These are phyloP conservation scores for Cyberlindnera suaveolens DNA, from an alignment of 805 yeast species.

Conservation along the genomic window DNA sequence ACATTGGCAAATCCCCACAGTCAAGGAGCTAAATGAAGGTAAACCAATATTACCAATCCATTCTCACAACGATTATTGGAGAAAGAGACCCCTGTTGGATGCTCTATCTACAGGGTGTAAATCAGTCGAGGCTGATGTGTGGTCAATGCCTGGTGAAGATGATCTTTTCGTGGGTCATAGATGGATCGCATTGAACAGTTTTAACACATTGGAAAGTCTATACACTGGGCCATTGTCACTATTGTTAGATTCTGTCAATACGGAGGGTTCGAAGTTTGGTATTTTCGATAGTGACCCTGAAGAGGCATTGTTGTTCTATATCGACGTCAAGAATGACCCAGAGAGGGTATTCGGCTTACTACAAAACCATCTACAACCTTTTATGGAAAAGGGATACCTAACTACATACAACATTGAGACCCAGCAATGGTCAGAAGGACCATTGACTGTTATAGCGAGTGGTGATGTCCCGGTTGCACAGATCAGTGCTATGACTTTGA, in stretches of 20 bases:
- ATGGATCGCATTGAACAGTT: slow-evolving; percentile 34
- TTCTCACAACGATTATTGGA: slow-evolving; percentile 69
- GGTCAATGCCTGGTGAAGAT: slow-evolving; percentile 30
- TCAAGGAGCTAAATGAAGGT: slow-evolving; percentile 6
- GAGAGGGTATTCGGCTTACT: slow-evolving; percentile 40
- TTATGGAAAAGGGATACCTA: slow-evolving; percentile 43
- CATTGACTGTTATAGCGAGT: slow-evolving; percentile 57
- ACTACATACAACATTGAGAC: slow-evolving; percentile 38
- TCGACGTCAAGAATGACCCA: slow-evolving; percentile 57
- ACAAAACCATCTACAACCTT: slow-evolving; percentile 37
- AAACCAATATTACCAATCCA: slow-evolving; percentile 36
- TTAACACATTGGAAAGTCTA: slow-evolving; percentile 39
- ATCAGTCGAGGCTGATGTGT: slow-evolving; percentile 64
- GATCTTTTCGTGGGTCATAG: slow-evolving; percentile 62
- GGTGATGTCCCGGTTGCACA: slow-evolving; percentile 53
- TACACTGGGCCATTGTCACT: slow-evolving; percentile 48
- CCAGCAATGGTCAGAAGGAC: slow-evolving; percentile 37
- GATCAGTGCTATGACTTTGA: slow-evolving; percentile 16
- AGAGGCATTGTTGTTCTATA: slow-evolving; percentile 51
- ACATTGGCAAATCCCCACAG: neutral
- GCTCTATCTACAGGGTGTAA: slow-evolving; percentile 46
- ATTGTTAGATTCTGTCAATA: slow-evolving; percentile 39
- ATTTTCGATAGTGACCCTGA: slow-evolving; percentile 32
- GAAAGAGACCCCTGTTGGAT: slow-evolving; percentile 49
- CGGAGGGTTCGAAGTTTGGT: slow-evolving; percentile 7